Evolutionary conservation across 768 basidiomycete genomes (phyloP).

Genomic region (Collybia nuda): DNA sequence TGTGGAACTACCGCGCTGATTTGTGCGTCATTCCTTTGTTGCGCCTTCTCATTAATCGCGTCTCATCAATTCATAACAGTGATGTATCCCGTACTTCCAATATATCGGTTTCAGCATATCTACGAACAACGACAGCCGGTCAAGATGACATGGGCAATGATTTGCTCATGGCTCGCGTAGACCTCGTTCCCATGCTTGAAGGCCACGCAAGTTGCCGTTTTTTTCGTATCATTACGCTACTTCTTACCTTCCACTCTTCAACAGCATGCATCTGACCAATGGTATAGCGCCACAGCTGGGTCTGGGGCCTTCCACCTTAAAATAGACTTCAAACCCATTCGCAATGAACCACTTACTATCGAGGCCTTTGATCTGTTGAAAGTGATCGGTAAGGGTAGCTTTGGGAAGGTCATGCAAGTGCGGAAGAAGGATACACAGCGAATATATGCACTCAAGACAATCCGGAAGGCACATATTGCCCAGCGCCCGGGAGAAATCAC

Average conservation of each 20-base stretch:
- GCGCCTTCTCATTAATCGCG: neutral
- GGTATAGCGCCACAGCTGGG: constrained; percentile 83
- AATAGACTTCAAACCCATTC: constrained; percentile 88
- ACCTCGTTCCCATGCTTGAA: constrained; percentile 83
- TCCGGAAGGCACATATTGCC: constrained; percentile 97
- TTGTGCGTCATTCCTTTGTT: constrained; percentile 62
- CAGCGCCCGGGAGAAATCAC: constrained; percentile 96
- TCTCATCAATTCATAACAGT: constrained; percentile 37
- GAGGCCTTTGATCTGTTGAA: constrained; percentile 96
- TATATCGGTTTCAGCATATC: constrained; percentile 88
- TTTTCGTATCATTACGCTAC: constrained; percentile 2
- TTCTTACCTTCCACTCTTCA: constrained; percentile 10
- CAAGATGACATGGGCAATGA: constrained; percentile 98
- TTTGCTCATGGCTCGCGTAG: constrained; percentile 88
- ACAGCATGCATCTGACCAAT: constrained; percentile 86
- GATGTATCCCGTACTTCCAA: constrained; percentile 95
- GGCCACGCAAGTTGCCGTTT: constrained; percentile 53
- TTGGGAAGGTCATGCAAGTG: constrained; percentile 99
- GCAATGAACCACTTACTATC: constrained; percentile 86
- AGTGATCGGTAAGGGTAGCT: constrained; percentile 96
- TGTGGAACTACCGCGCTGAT: constrained; percentile 95
- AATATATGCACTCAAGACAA: constrained; percentile 97
- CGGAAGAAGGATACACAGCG: constrained; percentile 98
- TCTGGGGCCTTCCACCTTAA: constrained; percentile 94
- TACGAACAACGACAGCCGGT: constrained; percentile 77